Percentiles rank a stretch among this genome's conserved stretches.
Evolutionary conservation across 768 basidiomycete genomes (phyloP).

Genomic region (Trichaptum fuscoviolaceum): DNA sequence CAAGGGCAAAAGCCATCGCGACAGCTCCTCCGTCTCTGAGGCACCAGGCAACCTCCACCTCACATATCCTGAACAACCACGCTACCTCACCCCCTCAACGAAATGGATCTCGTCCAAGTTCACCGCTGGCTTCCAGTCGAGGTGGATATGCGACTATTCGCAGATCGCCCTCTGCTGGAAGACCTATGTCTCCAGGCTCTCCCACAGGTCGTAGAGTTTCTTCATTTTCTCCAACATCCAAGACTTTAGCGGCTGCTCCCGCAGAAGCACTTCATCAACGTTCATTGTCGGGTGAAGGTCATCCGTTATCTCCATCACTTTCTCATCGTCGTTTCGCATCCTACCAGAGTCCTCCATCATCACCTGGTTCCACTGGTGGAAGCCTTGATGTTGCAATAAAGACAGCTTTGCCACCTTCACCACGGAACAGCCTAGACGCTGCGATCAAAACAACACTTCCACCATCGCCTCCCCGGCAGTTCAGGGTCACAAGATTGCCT

Average conservation of each 20-base stretch:
- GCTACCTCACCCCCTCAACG: constrained; percentile 37
- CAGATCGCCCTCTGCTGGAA: constrained; percentile 28
- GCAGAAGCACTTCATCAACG: constrained; percentile 31
- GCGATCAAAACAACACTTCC: not conserved
- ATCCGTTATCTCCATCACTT: constrained; percentile 1
- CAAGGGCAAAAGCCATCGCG: constrained; percentile 81
- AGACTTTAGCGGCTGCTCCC: not conserved
- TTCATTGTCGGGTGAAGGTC: constrained; percentile 32
- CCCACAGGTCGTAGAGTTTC: constrained; percentile 38
- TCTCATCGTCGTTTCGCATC: constrained; percentile 13
- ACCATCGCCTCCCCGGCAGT: not conserved
- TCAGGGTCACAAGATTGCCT: not conserved
- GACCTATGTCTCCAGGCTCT: constrained; percentile 38
- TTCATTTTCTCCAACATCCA: constrained; percentile 15
- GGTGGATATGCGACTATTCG: constrained; percentile 31
- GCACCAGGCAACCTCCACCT: constrained; percentile 74
- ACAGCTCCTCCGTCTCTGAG: constrained; percentile 73
- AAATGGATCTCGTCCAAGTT: constrained; percentile 23
- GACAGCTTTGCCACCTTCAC: constrained; percentile 26
- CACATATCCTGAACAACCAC: constrained; percentile 42
- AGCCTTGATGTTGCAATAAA: constrained; percentile 32
- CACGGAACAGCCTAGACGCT: not conserved
- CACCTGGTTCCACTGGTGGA: constrained; percentile 28
- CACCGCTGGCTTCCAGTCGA: constrained; percentile 35
- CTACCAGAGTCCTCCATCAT: constrained; percentile 16